Evolutionary conservation across 129 eudicot genomes (phyloP).

Genomic region (Helianthus annuus): HanXRQr2.0-SUNRISE NC_035436.2:143558559-143559058

Average conservation of each 20-base stretch:
- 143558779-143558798: constrained; percentile 1
- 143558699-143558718: not conserved
- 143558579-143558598: constrained; percentile 7
- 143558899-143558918: not conserved
- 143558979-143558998: not conserved
- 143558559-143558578: constrained; percentile 16
- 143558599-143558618: not conserved
- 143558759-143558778: not conserved
- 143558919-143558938: not conserved
- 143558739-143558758: not conserved
- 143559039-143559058: not conserved
- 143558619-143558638: not conserved
- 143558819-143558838: not conserved
- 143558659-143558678: not conserved
- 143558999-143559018: not conserved
- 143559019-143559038: not conserved
- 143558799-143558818: not conserved
- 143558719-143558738: not conserved
- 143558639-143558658: not conserved
- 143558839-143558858: not conserved
- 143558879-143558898: not conserved
- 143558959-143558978: not conserved
- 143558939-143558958: not conserved
- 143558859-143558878: not conserved
- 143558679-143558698: constrained; percentile 20